Evolutionary conservation across 441 rosid genomes (phyloP), one percentile per base, ranked within the genome.

Genomic region (Biscutella auriculata): DNA sequence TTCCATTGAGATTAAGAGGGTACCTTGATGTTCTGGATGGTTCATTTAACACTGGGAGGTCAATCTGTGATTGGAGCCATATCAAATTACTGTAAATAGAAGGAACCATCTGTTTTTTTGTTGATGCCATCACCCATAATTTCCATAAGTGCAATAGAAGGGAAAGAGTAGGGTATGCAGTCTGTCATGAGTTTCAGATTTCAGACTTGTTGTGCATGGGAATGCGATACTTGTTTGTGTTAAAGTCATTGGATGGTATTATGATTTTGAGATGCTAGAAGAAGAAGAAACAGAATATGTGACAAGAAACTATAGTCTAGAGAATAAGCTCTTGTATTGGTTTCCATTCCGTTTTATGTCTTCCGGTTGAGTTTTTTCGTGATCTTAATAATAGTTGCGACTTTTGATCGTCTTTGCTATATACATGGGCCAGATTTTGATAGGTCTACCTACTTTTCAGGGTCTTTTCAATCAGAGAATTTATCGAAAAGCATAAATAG

Each of bases 401-500:
- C 54, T 41, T 50, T 42, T 56, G 60, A 21, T 57, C 48, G 57
- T 49, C 37, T 43, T 57, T 8, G 8, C 49, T 62, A 12, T 46
- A 28, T 28, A 17, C 30, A 56, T 36, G 56, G 14, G 16, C 51
- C 35, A 50, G 29, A 14, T 51, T 42, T 47, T 68, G 48, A 68
- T 54, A 40, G 59, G 39, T 42, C 17, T 49, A 44, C 33, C 51
- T 62, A 26, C 42, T 63, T 79, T 80, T 69, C 95, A 93, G 98
- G 93, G 74, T 86, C 97, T 62, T 82, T 92, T 57, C 76, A 70
- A 54, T 69, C 60, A 66, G 80, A 63, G 59, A 85, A 72, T 77
- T 79, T 93, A 74, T 69, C 92, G 14, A 87, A 73, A 73, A 72
- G 81, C 87, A 84, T 93, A 67, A 93, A 93, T 56, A 87, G 95